Base-by-base conservation (phyloP, 139 green algal genomes). In the Tetratostichococcus sp. region DNA sequence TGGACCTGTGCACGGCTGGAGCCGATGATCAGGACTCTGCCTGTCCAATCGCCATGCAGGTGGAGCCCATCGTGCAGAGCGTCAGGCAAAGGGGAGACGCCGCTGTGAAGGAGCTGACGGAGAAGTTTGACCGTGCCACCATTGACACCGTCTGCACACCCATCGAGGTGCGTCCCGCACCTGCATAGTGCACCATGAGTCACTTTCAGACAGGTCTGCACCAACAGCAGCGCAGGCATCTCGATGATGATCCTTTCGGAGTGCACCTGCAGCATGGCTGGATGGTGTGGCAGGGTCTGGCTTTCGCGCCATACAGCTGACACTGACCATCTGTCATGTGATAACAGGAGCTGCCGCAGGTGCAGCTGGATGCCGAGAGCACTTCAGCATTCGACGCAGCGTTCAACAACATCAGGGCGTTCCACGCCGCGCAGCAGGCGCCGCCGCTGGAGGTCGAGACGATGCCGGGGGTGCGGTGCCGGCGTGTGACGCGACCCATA, bases 381-480 rank as follows among this genome's bases (percentile, higher is more conserved):
- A 82, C 67, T 0, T 80, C 70, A 0, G 94, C 96, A 0, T 99
- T 99, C 86, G 95, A 99, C 75, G 81, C 89, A 28, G 96, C 96
- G 0, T 98, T 93, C 77, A 73, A 87, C 67, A 99, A 99, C 85
- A 98, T 99, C 80, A 71, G 70, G 0, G 82, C 84, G 23, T 99
- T 99, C 87, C 96, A 99, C 75, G 80, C 81, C 19, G 92, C 96
- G 28, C 96, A 99, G 88, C 74, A 73, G 42, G 67, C 30, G 32
- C 62, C 58, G 32, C 65, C 77, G 1, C 74, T 97, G 72, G 74
- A 86, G 57, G 90, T 97, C 31, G 89, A 97, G 78, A 97, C 93
- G n/a, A 97, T 97, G 93, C 93, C 94, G 11, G 96, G 96, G 1
- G 96, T 99, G 19, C 78, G 35, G 0, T 99, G 96, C 86, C 43